Conservation (phyloP, 75 land plant genomes). For the Pinus tabuliformis region DNA sequence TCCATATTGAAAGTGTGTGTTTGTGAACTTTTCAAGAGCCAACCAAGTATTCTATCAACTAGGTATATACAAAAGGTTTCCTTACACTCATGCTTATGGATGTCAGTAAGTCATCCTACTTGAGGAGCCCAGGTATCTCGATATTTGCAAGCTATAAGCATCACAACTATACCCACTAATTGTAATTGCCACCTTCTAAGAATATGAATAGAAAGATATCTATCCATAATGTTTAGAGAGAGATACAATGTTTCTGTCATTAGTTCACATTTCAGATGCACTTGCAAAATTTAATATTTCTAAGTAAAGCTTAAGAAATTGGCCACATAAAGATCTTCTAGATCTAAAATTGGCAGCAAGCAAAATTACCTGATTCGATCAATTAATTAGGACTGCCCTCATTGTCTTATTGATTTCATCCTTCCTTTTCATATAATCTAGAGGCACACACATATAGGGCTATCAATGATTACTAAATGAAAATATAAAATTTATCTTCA, state of each 20-base stretch:
- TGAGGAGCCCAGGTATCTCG: conserved; percentile 91
- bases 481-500: not conserved
- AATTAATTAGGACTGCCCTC: conserved; percentile 82
- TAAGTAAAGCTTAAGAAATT: too few relatives aligned
- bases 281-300: conserved; percentile 13
- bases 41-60: too few relatives aligned
- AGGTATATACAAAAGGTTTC: too few relatives aligned
- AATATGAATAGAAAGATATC: conserved; percentile 46
- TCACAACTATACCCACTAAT: conserved; percentile 73
- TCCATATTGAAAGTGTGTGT: too few relatives aligned
- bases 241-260: conserved; percentile 85
- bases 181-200: conserved; percentile 65
- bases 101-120: conserved; percentile 18
- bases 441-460: conserved; percentile 21
- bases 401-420: conserved; percentile 77
- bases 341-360: not conserved
- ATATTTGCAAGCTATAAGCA: conserved; percentile 85
- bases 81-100: not conserved
- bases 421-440: conserved; percentile 71
- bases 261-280: conserved; percentile 79
- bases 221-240: conserved; percentile 66
- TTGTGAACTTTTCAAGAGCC: too few relatives aligned
- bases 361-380: conserved; percentile 60
- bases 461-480: not conserved
- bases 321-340: not conserved